Evolutionary conservation across 768 basidiomycete genomes (phyloP), one percentile per base, ranked within the genome.

Genomic region (Coprinellus aureogranulatus): DNA sequence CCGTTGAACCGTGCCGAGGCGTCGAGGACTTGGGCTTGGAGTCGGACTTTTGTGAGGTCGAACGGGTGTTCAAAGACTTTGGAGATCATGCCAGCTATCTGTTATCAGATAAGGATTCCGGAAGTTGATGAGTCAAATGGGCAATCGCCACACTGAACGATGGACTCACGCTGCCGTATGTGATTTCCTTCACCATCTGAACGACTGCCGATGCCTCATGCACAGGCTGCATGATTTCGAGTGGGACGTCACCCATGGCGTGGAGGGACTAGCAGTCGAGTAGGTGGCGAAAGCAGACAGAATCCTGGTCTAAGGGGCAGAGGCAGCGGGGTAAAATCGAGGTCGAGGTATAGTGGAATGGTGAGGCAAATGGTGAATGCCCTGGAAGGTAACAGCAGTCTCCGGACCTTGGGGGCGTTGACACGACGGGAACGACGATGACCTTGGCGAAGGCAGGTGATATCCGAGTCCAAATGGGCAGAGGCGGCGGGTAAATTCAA

Each of bases 1-100:
- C 95, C 95, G 14, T 76, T 85, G 74, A 94, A 98, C 34, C 62
- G 53, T 9, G 59, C 62, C 34, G 59, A 48, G 9, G 74, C 85
- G 65, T 91, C 88, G 25, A 94, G 81, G 3, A 92, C 88, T 69
- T 96, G 94, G 3, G 90, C 82, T 73, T 96, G 94, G 14, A 97
- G 77, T 50, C 92, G 84, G 59, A 98, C 94, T 75, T 95, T 95
- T 61, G 91, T 89, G 37, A 96, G 80, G 74, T 96, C 94, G 65
- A 94, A 94, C 2, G 94, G 94, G 66, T 94, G 92, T 73, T 94
- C 94, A 62, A 95, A 88, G 6, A 94, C 79, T 72, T 93, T 92
- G 22, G 92, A 88, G 11, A 83, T 80, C 78, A 94, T 91, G 11
- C 93, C 92, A 51, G 93, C 90, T 23, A 82, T 68, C 90, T 90